Evolutionary conservation across 192 early-diverging fungal species (phyloP).

Genomic region (Podila epigama): DNA sequence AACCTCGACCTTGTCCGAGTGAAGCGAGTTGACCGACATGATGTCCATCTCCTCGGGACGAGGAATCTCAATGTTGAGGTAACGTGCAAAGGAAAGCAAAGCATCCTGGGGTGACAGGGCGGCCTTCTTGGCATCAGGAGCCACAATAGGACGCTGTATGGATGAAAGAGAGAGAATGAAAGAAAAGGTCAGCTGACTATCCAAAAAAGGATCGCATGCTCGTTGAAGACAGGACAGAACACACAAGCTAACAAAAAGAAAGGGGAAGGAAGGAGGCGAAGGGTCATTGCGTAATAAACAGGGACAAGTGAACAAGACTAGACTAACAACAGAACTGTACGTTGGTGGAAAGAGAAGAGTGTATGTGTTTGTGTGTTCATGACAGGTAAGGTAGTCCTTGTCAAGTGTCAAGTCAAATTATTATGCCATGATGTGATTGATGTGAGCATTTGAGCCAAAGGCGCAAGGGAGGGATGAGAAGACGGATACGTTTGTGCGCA

Average conservation of each 20-base stretch:
- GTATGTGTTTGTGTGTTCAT: too few species aligned
- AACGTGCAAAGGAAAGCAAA: constrained; percentile 63
- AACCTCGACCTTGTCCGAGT: constrained; percentile 42
- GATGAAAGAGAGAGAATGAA: constrained; percentile 10
- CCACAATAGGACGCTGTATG: constrained; percentile 4
- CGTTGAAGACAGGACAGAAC: too few species aligned
- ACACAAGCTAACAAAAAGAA: not conserved
- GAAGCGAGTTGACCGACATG: constrained; percentile 43
- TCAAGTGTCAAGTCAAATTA: too few species aligned
- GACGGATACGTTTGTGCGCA: too few species aligned
- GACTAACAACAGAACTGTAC: too few species aligned
- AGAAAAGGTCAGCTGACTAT: constrained; percentile 13
- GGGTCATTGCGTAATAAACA: not conserved
- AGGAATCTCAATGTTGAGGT: constrained; percentile 63
- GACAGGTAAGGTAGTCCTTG: too few species aligned
- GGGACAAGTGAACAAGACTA: too few species aligned
- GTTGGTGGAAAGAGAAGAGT: too few species aligned
- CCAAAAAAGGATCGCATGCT: not conserved
- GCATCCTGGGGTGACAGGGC: constrained; percentile 70
- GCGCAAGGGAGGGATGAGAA: too few species aligned
- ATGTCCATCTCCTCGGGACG: constrained; percentile 52
- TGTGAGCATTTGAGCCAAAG: too few species aligned
- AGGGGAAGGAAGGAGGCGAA: not conserved
- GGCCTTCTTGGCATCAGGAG: constrained; percentile 35
- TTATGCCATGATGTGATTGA: too few species aligned